Evolutionary conservation across 2,329 filamentous ascomycete species (phyloP).

Genomic region (Beauveria sp.): DNA sequence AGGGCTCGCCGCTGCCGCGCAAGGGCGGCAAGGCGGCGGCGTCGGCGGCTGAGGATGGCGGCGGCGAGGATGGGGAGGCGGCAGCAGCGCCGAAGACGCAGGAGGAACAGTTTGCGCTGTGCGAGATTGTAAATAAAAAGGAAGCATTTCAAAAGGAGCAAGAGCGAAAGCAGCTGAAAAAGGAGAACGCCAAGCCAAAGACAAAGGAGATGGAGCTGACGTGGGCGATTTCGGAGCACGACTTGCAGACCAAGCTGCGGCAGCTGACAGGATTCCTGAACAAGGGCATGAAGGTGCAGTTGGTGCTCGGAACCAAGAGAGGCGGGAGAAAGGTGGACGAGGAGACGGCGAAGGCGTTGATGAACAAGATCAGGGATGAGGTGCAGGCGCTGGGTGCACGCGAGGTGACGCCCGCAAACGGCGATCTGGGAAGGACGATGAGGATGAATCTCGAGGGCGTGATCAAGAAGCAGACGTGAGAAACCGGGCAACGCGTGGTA

Average conservation of each 20-base stretch:
- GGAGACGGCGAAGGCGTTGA: constrained; percentile 53
- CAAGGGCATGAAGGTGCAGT: constrained; percentile 68
- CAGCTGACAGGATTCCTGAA: constrained; percentile 60
- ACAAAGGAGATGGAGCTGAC: constrained; percentile 80
- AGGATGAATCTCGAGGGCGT: constrained; percentile 35
- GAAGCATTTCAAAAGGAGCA: constrained; percentile 36
- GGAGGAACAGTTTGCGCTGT: constrained; percentile 46
- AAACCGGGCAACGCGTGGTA: not conserved
- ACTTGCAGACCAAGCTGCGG: constrained; percentile 64
- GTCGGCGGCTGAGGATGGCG: not conserved
- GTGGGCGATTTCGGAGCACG: constrained; percentile 74
- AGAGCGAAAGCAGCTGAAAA: constrained; percentile 37
- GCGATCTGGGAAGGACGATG: constrained; percentile 34
- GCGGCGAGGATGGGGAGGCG: constrained; percentile 10
- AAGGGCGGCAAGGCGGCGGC: not conserved
- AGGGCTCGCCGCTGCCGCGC: constrained; percentile 14
- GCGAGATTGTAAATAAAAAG: constrained; percentile 59
- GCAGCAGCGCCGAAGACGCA: constrained; percentile 10
- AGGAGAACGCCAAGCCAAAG: constrained; percentile 33
- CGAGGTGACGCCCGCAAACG: constrained; percentile 38
- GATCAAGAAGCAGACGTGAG: constrained; percentile 11
- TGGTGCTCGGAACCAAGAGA: constrained; percentile 61
- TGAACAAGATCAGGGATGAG: constrained; percentile 34
- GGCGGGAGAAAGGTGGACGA: constrained; percentile 48
- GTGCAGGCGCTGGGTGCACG: constrained; percentile 29